Evolutionary conservation across 2,329 filamentous ascomycete species (phyloP).

Genomic region (Myriosclerotinia curreyana): DNA sequence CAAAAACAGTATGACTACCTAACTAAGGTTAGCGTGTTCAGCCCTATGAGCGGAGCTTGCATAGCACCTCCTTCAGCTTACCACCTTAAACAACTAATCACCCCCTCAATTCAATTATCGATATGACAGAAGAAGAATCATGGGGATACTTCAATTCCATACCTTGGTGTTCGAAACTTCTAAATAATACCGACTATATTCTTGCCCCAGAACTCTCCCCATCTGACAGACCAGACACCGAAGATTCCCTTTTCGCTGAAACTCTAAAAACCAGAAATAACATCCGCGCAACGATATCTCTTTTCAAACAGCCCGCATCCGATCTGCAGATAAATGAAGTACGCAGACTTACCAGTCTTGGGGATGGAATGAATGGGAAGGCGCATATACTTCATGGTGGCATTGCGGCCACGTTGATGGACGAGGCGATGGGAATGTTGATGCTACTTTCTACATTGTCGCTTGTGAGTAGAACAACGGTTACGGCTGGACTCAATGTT

Average conservation of each 20-base stretch:
- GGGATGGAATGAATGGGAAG: constrained; percentile 53
- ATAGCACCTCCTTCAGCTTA: background rate
- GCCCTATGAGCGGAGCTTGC: background rate
- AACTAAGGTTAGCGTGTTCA: background rate
- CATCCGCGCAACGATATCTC: constrained; percentile 46
- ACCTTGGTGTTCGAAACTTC: constrained; percentile 49
- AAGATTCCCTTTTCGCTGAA: constrained; percentile 52
- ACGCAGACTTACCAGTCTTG: constrained; percentile 42
- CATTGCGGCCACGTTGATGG: constrained; percentile 55
- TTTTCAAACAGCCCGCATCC: constrained; percentile 42
- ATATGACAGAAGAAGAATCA: constrained; percentile 29
- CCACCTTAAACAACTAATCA: too few relatives aligned
- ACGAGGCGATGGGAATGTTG: constrained; percentile 55
- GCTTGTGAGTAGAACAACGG: constrained; percentile 30
- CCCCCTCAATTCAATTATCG: background rate
- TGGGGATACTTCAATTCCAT: constrained; percentile 41
- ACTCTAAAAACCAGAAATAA: constrained; percentile 52
- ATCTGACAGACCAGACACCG: constrained; percentile 40
- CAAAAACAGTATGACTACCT: too few relatives aligned
- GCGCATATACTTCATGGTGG: constrained; percentile 55
- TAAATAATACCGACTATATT: constrained; percentile 44
- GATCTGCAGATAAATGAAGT: constrained; percentile 20
- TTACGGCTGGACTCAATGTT: constrained; percentile 54
- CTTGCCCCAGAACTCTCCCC: constrained; percentile 44
- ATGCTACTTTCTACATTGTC: constrained; percentile 33